Base-by-base conservation (phyloP, 106 monocot species). In the Platanthera guangdongensis region DNA sequence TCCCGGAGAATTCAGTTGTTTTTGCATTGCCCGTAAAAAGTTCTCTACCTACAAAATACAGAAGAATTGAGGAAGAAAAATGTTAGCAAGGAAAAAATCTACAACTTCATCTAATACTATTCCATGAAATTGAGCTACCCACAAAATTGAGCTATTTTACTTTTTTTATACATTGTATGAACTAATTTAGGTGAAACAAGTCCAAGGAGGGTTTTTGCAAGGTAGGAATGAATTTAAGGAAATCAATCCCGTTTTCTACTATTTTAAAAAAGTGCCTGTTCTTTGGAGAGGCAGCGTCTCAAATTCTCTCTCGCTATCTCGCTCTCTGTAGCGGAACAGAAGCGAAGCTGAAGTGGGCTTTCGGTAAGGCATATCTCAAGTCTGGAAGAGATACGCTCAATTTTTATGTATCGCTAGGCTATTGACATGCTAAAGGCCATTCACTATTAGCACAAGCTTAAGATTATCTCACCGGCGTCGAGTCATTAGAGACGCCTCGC, bases 1-100 rank as follows among this genome's bases (percentile, higher is more conserved):
- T 68, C 94, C 91, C 51, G 94, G 89, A 54, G 94, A 89, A 51
- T 89, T 84, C 7, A 89, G 83, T 80, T 94, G 97, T 74, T 97
- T 97, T 68, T 97, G 93, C 97, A 99, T 94, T 68, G 91, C 76
- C 59, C 86, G 87, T 32, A 94, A 76, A 87, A 99, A 99, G 52
- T 83, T 90, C 32, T 99, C 97, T 49, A 99, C 97, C 97, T 65
- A 19, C 76, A 16, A 70, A 83, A 80, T 8, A 45, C 19, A 53
- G 47, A 70, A 48, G 70, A 10, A 47, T 65, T 65, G 3, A 32
- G 11, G 32, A 65, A 65, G 32, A 9, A 65, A 32, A 65, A 32
- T 32, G 30, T 32, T 12, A 65, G 11, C 12, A 65, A 65, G 30
- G 12, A 18, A 19, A 60, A 60, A 18, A 18, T 7, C 18, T 39